phyloP scores from a whole-genome alignment of 1,284 basidiomycete species.

The Puccinia horiana region DNA sequence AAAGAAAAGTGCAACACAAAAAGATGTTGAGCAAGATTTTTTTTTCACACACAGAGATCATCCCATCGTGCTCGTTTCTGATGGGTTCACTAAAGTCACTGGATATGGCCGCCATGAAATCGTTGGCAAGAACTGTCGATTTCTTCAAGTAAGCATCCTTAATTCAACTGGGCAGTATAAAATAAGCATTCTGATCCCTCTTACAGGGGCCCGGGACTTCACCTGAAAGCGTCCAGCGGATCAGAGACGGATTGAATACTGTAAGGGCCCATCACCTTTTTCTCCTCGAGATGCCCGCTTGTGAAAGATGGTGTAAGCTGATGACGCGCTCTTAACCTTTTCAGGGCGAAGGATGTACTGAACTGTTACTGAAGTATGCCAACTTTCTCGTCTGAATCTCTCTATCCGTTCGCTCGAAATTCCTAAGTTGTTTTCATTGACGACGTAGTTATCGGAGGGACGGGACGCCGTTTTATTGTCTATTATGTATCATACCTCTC shows the following conservation, averaged over 20 bases:
- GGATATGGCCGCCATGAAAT: slow-evolving; percentile 53
- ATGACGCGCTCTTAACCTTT: neutral
- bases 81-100: slow-evolving; percentile 54
- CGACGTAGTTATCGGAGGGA: slow-evolving; percentile 15
- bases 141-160: neutral
- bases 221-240: slow-evolving; percentile 39
- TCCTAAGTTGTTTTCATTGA: neutral
- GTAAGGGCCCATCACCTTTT: neutral
- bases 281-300: neutral
- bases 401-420: too few species aligned
- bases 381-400: neutral
- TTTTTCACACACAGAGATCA: slow-evolving; percentile 52
- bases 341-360: slow-evolving; percentile 43
- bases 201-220: slow-evolving; percentile 29
- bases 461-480: slow-evolving; percentile 36
- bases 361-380: slow-evolving; percentile 31
- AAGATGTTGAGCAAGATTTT: neutral
- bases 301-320: neutral
- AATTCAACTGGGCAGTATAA: neutral
- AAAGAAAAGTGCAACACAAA: neutral
- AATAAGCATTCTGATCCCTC: neutral
- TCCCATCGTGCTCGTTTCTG: slow-evolving; percentile 55
- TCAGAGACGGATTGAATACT: slow-evolving; percentile 27
- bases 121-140: slow-evolving; percentile 55
- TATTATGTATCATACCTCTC: slow-evolving; percentile 31